Conservation (phyloP, 164 flowering plant genomes). For the Sextonia rubra region DNA sequence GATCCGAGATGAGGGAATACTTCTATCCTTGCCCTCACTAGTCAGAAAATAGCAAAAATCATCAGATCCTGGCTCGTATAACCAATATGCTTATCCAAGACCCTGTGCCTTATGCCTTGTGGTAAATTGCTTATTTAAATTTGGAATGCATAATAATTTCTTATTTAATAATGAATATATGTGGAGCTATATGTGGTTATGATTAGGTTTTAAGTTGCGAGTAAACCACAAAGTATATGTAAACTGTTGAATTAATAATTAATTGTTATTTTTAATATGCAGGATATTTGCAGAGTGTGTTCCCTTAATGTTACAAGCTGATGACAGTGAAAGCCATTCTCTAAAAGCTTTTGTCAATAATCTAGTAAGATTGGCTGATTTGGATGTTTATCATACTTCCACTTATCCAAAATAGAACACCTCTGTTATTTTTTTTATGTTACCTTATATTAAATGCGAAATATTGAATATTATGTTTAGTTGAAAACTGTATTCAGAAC, state of each 20-base stretch:
- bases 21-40: too few species aligned
- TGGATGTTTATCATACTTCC: constrained; percentile 1
- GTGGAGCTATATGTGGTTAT: too few species aligned
- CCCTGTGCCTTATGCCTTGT: too few species aligned
- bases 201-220: neutral
- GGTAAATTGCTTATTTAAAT: too few species aligned
- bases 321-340: constrained; percentile 30
- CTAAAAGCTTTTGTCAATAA: constrained; percentile 40
- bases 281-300: constrained; percentile 81
- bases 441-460: neutral
- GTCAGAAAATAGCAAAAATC: too few species aligned
- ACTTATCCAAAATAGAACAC: constrained; percentile 2
- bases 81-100: too few species aligned
- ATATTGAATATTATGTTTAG: too few species aligned
- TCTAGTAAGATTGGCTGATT: constrained; percentile 49
- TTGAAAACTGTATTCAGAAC: too few species aligned
- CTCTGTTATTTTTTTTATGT: neutral
- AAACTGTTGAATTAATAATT: neutral
- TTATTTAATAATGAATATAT: too few species aligned
- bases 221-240: neutral
- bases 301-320: constrained; percentile 58
- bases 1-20: too few species aligned
- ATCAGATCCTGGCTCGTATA: too few species aligned
- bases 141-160: too few species aligned
- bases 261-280: constrained; percentile 21